Conservation (phyloP, 306 rosid species). For the Vigna nakashimae region DNA sequence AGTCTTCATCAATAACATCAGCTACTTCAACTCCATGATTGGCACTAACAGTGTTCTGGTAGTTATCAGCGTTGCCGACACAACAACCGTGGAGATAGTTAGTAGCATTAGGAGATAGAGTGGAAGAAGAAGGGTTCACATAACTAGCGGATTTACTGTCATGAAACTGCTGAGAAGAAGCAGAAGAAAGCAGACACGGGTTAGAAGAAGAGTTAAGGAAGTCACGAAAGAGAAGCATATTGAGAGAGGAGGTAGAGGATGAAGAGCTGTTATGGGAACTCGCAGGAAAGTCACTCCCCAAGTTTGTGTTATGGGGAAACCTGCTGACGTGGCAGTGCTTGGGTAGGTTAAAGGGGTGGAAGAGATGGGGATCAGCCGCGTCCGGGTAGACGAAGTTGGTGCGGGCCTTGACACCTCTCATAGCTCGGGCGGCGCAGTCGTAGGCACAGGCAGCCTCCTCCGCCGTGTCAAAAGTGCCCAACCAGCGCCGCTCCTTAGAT, state of each 20-base stretch:
- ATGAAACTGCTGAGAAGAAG: conserved; percentile 25
- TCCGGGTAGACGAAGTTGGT: conserved; percentile 79
- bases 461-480: conserved; percentile 92
- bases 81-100: conserved; percentile 1
- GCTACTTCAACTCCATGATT: background rate
- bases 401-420: conserved; percentile 89
- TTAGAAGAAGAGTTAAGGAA: conserved; percentile 47
- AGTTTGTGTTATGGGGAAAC: conserved; percentile 8
- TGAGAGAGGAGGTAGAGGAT: conserved; percentile 37
- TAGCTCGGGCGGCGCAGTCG: conserved; percentile 87
- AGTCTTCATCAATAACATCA: conserved; percentile 15
- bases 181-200: conserved; percentile 20
- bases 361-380: conserved; percentile 25
- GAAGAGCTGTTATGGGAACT: background rate
- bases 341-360: conserved; percentile 42
- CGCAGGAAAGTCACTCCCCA: conserved; percentile 1
- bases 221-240: conserved; percentile 64
- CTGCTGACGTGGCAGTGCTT: conserved; percentile 41
- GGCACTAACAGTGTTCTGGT: background rate
- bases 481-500: conserved; percentile 92
- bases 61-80: background rate
- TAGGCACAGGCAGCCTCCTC: conserved; percentile 97
- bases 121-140: background rate
- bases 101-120: background rate
- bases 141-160: background rate